phyloP scores from a whole-genome alignment of 2,329 filamentous ascomycete species.

The Pseudogymnoascus sp. region DNA sequence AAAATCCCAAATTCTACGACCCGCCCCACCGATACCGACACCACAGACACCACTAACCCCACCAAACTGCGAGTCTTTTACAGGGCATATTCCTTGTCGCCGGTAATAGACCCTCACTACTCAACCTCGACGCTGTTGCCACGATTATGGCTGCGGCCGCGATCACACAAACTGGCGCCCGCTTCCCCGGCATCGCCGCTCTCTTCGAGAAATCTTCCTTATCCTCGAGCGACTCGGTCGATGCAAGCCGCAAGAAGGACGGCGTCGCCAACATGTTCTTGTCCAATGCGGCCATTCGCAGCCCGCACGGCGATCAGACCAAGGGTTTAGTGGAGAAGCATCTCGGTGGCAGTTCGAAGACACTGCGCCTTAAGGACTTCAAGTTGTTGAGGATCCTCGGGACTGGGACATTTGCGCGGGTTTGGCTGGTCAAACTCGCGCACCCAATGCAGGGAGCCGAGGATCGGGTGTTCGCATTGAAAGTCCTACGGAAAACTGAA shows the following conservation, averaged over 20 bases:
- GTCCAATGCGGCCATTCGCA: slow-evolving; percentile 5
- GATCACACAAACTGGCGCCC: slow-evolving; percentile 4
- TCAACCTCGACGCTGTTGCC: slow-evolving; percentile 1
- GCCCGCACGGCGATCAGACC: background rate
- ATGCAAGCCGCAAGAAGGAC: slow-evolving; percentile 6
- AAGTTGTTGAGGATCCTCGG: slow-evolving; percentile 7
- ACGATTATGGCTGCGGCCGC: slow-evolving; percentile 8
- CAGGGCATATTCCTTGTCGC: slow-evolving; percentile 2
- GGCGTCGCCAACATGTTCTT: slow-evolving; percentile 4
- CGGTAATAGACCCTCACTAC: background rate
- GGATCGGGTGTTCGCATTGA: slow-evolving; percentile 68
- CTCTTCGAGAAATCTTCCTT: slow-evolving; percentile 4
- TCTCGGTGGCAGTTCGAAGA: background rate
- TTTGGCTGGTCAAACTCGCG: slow-evolving; percentile 61
- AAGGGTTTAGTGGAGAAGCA: slow-evolving; percentile 3
- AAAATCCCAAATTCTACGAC: background rate
- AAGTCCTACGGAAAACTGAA: slow-evolving; percentile 65
- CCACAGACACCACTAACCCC: background rate
- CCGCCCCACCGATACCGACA: slow-evolving; percentile 1
- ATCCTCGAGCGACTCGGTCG: background rate
- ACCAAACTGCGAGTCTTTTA: slow-evolving; percentile 7
- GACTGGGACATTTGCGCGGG: slow-evolving; percentile 66
- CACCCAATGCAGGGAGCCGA: slow-evolving; percentile 44
- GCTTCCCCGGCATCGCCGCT: background rate
- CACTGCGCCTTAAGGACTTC: slow-evolving; percentile 1